phyloP scores from a whole-genome alignment of 108 stramenopile genomes.

The Aurantiochytrium sp. region DNA sequence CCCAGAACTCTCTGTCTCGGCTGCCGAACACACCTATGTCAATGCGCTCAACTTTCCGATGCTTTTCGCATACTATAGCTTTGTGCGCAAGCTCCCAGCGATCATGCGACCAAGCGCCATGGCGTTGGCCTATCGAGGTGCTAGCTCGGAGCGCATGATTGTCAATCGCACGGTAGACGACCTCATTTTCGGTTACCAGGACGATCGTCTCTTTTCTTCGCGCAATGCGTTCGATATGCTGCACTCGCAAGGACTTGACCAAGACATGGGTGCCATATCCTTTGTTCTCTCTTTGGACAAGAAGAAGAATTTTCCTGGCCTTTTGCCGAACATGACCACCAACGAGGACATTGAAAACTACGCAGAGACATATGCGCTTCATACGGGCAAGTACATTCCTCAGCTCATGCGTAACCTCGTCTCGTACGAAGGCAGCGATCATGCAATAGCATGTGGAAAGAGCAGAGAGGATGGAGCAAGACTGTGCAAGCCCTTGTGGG shows the following conservation, averaged over 20 bases:
- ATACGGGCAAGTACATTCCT: background rate
- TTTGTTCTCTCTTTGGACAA: background rate
- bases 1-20: background rate
- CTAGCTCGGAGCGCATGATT: too few relatives aligned
- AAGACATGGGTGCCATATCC: background rate
- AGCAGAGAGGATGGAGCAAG: background rate
- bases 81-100: background rate
- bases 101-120: background rate
- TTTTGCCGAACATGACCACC: background rate
- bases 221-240: background rate
- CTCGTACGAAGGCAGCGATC: background rate
- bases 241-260: background rate
- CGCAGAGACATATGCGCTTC: background rate
- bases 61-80: background rate
- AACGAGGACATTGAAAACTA: background rate
- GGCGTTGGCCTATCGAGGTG: background rate
- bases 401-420: background rate
- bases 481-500: background rate
- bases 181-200: background rate
- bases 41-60: background rate
- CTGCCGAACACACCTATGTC: background rate
- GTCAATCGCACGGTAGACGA: background rate
- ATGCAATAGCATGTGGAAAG: background rate
- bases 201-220: background rate
- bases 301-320: background rate